Evolutionary conservation across 176 grass and related monocot genomes (phyloP), one percentile per base, ranked within the genome.

Genomic region (Eragrostis curvula): DNA sequence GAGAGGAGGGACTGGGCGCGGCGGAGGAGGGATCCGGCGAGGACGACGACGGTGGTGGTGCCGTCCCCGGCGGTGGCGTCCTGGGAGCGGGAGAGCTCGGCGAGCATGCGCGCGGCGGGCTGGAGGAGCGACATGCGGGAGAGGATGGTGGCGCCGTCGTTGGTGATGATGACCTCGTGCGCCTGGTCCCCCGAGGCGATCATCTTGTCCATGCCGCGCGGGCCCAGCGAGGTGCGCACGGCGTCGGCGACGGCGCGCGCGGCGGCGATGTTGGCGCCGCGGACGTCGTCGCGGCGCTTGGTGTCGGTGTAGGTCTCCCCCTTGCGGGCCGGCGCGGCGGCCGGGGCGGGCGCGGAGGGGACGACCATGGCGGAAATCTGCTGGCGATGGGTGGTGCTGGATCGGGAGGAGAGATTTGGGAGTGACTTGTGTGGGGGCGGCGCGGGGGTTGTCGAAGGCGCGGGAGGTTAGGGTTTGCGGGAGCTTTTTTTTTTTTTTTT

Each of bases 171-270:
- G 40, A 97, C 94, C 83, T 96, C 89, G 72, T 79, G 68, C 53
- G 90, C 81, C 87, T 87, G 76, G 49, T 81, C 86, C 29, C 85
- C 84, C 6, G 90, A 82, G 21, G 80, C 78, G 52, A 97, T 97
- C 91, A 93, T 97, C 88, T 97, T 97, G 78, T 97, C 94, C 94
- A 97, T 97, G 24, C 91, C 94, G 8, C 86, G 87, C 18, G 94
- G 94, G 6, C 94, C 91, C 5, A 97, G 86, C 17, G 91, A 93
- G 36, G 94, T 97, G 69, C 94, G 94, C 52, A 97, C 94, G 0
- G 94, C 86, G 73, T 97, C 94, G n/a, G 94, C 86, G 45, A 97
- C 90, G 3, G 91, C 66, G 23, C 94, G 88, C 23, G 86, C 91
- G 0, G 94, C 86, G 14, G 86, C 45, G 50, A 97, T 97, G 78